Base-by-base conservation (phyloP, 2,329 filamentous ascomycete genomes). In the Cladosporium sp. region DNA sequence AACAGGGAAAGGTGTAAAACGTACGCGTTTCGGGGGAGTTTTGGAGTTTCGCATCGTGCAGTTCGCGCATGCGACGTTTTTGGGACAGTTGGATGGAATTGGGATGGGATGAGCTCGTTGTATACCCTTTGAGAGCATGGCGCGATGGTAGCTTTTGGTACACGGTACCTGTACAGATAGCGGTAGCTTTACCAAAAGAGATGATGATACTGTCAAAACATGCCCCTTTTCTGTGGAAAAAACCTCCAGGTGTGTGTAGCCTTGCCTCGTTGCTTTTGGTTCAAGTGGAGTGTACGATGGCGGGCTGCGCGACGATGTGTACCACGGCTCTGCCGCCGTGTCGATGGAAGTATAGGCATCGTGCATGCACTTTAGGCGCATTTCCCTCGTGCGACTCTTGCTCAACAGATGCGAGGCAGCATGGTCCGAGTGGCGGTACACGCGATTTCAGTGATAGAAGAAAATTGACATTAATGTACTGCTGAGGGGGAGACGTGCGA, bases 91-190 rank as follows among this genome's bases (percentile, higher is more conserved):
- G 21, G 46, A 28, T n/a, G 18, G 28, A 2, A 3, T n/a, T n/a
- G 18, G 52, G 14, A 4, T 55, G 52, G 52, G 28, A 29, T 29
- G 16, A 31, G 60, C 60, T 62, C 49, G 33, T 35, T 37, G 31
- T 53, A 53, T 53, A 62, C 49, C 60, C 60, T 62, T 61, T 55
- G 57, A 53, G 60, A 50, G 49, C 46, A 52, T 61, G 46, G 46
- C 46, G 52, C 29, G 31, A 33, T n/a, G 52, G 29, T 55, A 12
- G 52, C 18, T 18, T 12, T 33, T 55, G 52, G 52, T 55, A 55
- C 52, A 53, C 3, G 23, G 37, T 33, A 62, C 61, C 12, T 63
- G 61, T 63, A 63, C 61, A 63, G 61, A 56, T 33, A 63, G 61
- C 50, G 61, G 61, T 63, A 63, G 35, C 33, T 55, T 56, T 11